Conservation (phyloP, 257 asterid genomes). For the Solanum appendiculatum region DNA sequence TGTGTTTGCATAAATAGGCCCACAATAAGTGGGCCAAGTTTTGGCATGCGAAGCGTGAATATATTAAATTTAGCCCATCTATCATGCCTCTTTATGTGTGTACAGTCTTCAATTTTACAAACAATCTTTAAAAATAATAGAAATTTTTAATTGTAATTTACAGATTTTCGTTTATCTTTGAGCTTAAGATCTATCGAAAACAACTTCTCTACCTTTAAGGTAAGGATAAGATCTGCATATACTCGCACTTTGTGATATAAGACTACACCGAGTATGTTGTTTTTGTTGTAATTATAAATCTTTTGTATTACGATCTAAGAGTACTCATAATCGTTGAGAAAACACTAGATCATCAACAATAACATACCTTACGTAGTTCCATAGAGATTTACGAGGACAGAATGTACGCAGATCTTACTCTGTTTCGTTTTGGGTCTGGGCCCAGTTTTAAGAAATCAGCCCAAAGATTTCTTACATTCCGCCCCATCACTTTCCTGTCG, state of each 20-base stretch:
- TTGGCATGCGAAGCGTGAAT: not conserved
- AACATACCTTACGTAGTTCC: not conserved
- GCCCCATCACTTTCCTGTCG: slow-evolving; percentile 5
- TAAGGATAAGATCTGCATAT: not conserved
- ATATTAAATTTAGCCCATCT: not conserved
- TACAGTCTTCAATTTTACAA: not conserved
- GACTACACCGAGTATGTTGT: fast-evolving
- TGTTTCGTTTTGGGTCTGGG: not conserved
- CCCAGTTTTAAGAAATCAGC: not conserved
- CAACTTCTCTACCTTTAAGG: not conserved
- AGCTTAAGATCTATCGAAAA: not conserved
- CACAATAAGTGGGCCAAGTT: not conserved
- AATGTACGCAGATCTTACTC: fast-evolving
- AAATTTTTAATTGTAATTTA: not conserved
- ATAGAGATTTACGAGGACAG: fast-evolving
- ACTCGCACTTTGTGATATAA: fast-evolving
- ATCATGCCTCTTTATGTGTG: not conserved
- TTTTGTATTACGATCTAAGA: not conserved
- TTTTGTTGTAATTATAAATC: not conserved
- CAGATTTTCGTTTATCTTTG: not conserved
- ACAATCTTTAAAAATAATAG: not conserved
- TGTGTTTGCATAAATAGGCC: not conserved
- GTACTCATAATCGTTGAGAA: not conserved
- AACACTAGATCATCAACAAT: not conserved
- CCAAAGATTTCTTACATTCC: slow-evolving; percentile 4